A percentile compares a stretch with the other conserved stretches of the same genome.
Evolutionary conservation across 768 basidiomycete species (phyloP).

Genomic region (Leccinellum rugosiceps): DNA sequence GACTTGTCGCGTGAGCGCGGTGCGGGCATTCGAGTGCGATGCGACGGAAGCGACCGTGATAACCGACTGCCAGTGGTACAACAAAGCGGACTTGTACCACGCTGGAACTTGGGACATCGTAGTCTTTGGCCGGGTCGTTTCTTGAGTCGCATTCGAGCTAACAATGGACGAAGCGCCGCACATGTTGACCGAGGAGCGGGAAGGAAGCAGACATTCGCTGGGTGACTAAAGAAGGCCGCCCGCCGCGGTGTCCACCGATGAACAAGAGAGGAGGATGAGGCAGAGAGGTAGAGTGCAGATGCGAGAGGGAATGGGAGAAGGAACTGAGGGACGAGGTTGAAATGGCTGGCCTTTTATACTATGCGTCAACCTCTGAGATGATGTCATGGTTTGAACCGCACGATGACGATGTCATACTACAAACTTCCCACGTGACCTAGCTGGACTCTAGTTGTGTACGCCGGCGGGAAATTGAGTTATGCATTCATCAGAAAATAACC

Average conservation of each 20-base stretch:
- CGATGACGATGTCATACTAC: neutral
- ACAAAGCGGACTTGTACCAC: neutral
- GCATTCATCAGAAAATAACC: no score
- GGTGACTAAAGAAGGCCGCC: neutral
- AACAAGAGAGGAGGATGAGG: neutral
- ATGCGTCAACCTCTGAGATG: neutral
- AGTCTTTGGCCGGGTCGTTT: neutral
- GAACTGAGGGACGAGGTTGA: no score
- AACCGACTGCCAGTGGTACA: constrained; percentile 7
- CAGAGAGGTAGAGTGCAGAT: neutral
- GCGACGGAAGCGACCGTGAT: neutral
- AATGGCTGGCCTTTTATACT: neutral
- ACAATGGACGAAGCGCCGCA: neutral
- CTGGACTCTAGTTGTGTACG: no score
- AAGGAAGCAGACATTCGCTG: neutral
- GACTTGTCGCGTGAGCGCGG: neutral
- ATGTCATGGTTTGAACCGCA: no score
- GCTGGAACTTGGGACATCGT: neutral
- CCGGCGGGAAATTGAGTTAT: no score
- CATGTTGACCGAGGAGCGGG: neutral
- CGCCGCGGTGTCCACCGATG: constrained; percentile 1
- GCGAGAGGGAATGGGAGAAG: neutral
- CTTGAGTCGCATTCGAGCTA: neutral
- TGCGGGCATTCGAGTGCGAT: neutral
- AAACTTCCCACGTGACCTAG: no score